Evolutionary conservation across 2,329 filamentous ascomycete species (phyloP), one percentile per base, ranked within the genome.

Genomic region (Colletotrichum simmondsii): DNA sequence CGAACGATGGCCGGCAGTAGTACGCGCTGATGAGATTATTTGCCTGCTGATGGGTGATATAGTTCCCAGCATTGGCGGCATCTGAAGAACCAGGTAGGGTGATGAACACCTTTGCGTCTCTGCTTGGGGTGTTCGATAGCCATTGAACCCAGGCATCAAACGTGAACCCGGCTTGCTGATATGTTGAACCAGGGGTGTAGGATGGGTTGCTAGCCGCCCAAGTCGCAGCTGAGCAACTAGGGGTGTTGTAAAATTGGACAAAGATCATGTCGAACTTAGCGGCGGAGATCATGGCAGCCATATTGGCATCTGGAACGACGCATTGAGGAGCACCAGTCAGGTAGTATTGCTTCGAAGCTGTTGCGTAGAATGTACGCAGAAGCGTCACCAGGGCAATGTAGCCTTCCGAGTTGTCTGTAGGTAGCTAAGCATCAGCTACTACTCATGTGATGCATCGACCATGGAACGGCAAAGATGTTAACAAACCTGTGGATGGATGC

Each of bases 161-260:
- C 1, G 79, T 82, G 74, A 82, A 81, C 8, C 76, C 76, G 4
- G 75, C 74, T 24, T 64, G 52, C 10, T 68, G 63, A 14, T 54
- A 69, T 1, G 68, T 6, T 24, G 54, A 61, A 10, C 79, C 80
- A 10, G 77, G 71, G 22, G 71, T 61, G 67, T 80, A 82, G 14
- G 65, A 49, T 4, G 75, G 54, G 74, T 83, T 75, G 35, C 74
- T 77, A 8, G 76, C 75, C 6, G 35, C 59, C 74, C 74, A 75
- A 7, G 72, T 72, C 3, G 72, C 78, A 22, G 81, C 82, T 26
- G 81, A 80, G 74, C 85, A 86, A 32, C 75, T 77, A 0, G 80
- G 78, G 76, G 87, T 87, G 78, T 87, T 87, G 80, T 87, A 87
- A 77, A 86, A 87, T 75, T 87, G 85, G 22, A 86, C 78, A 75